Evolutionary conservation across 768 basidiomycete species (phyloP).

Genomic region (Naganishia onofrii): DNA sequence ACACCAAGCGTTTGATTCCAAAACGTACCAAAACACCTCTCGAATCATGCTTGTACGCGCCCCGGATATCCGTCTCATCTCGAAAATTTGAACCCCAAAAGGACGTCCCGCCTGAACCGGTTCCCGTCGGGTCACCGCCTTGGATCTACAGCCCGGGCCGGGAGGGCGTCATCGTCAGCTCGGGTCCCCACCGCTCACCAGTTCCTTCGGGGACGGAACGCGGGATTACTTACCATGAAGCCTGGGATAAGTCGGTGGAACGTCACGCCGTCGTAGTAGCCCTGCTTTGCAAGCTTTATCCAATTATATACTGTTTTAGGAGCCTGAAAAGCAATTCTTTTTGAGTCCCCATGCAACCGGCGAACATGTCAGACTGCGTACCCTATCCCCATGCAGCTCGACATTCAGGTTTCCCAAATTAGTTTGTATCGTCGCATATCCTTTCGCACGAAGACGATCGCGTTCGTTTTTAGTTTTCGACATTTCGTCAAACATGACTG

Average conservation of each 20-base stretch:
- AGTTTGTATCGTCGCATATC: slow-evolving; percentile 93
- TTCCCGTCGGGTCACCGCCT: slow-evolving; percentile 96
- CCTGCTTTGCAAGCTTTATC: slow-evolving; percentile 81
- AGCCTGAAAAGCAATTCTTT: slow-evolving; percentile 70
- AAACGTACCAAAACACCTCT: slow-evolving; percentile 65
- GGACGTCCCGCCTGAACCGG: slow-evolving; percentile 86
- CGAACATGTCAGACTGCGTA: slow-evolving; percentile 18
- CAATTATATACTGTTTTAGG: slow-evolving; percentile 99
- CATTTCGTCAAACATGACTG: slow-evolving; percentile 94
- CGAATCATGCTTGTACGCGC: slow-evolving; percentile 79
- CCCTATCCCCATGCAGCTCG: slow-evolving; percentile 59
- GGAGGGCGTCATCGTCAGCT: too few relatives aligned
- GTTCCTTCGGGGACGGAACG: neutral
- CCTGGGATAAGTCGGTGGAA: slow-evolving; percentile 93
- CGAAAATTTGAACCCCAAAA: slow-evolving; percentile 95
- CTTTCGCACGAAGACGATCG: slow-evolving; percentile 82
- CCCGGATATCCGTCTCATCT: slow-evolving; percentile 85
- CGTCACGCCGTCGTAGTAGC: slow-evolving; percentile 82
- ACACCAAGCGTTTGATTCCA: too few relatives aligned
- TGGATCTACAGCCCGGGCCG: too few relatives aligned
- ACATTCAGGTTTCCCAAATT: slow-evolving; percentile 77
- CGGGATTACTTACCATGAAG: slow-evolving; percentile 70
- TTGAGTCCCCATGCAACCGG: neutral
- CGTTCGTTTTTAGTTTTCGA: slow-evolving; percentile 81
- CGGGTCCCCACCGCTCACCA: too few relatives aligned